phyloP scores from a whole-genome alignment of 306 rosid genomes.

The Vigna trinervia region DNA sequence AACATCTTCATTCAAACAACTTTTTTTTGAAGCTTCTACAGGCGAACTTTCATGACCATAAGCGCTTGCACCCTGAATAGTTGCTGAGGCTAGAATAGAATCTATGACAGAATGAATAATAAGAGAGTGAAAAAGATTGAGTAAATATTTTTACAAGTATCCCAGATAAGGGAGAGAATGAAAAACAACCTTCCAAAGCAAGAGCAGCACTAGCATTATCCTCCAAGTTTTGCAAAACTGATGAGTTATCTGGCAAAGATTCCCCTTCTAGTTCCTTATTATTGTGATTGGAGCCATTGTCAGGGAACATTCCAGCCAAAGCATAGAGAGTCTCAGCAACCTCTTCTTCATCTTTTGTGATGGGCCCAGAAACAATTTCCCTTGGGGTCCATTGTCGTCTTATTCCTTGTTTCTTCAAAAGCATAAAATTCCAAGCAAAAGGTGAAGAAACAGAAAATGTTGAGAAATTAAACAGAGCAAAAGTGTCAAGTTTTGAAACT shows the following conservation, averaged over 20 bases:
- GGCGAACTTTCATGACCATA: slow-evolving; percentile 48
- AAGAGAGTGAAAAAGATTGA: background rate
- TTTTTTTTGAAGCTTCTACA: slow-evolving; percentile 45
- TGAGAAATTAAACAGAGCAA: slow-evolving; percentile 17
- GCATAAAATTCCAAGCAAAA: slow-evolving; percentile 43
- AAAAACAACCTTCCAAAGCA: slow-evolving; percentile 62
- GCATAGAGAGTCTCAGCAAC: slow-evolving; percentile 82
- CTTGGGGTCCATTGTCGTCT: slow-evolving; percentile 43
- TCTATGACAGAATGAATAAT: slow-evolving; percentile 31
- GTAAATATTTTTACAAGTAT: slow-evolving; percentile 17
- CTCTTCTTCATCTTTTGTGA: slow-evolving; percentile 93
- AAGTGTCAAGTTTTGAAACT: slow-evolving; percentile 37
- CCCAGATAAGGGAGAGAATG: slow-evolving; percentile 18
- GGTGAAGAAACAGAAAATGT: slow-evolving; percentile 34
- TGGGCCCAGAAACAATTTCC: slow-evolving; percentile 50
- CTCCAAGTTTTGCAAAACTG: slow-evolving; percentile 47
- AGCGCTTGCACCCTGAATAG: slow-evolving; percentile 38
- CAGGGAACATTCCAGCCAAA: slow-evolving; percentile 79
- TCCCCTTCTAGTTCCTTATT: slow-evolving; percentile 35
- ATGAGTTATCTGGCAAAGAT: slow-evolving; percentile 50
- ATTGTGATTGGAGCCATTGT: slow-evolving; percentile 45
- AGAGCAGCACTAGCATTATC: slow-evolving; percentile 45
- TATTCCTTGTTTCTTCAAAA: slow-evolving; percentile 62
- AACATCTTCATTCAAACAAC: slow-evolving; percentile 38
- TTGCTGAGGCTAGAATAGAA: slow-evolving; percentile 42